A percentile compares a stretch with the other conserved stretches of the same genome.
Conservation (phyloP, 192 early-diverging fungal genomes). For the Rhizophagus sp. region DNA sequence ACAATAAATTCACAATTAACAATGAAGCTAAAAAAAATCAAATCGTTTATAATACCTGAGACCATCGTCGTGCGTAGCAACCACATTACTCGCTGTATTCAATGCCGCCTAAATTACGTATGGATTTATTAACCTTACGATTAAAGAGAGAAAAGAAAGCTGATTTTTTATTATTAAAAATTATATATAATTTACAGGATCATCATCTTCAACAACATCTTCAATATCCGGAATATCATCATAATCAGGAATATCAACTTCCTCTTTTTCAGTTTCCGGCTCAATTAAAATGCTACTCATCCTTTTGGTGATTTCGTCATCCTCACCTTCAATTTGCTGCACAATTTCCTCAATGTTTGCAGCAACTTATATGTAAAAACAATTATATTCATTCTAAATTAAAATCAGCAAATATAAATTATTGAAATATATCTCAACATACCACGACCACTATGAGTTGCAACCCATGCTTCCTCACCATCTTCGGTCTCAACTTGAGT, state of each 20-base stretch:
- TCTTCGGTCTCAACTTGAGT: conserved; percentile 63
- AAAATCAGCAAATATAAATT: background rate
- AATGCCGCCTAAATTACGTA: conserved; percentile 37
- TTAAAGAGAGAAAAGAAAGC: background rate
- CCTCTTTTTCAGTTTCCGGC: conserved; percentile 49
- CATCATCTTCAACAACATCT: conserved; percentile 76
- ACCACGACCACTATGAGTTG: conserved; percentile 74
- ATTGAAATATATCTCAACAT: conserved; percentile 17
- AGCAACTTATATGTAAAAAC: conserved; percentile 28
- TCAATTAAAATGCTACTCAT: conserved; percentile 36
- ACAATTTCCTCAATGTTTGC: conserved; percentile 59
- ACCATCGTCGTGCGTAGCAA: conserved; percentile 34
- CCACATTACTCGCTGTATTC: conserved; percentile 29
- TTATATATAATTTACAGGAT: conserved; percentile 73
- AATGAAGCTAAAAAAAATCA: background rate
- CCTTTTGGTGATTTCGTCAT: conserved; percentile 41
- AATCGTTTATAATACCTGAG: conserved; percentile 25
- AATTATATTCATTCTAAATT: background rate
- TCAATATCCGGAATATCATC: conserved; percentile 93
- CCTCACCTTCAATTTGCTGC: conserved; percentile 63
- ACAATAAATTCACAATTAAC: background rate
- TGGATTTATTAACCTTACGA: background rate
- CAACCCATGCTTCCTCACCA: conserved; percentile 80
- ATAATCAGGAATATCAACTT: conserved; percentile 80
- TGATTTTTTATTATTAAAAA: no score